phyloP scores from a whole-genome alignment of 1,284 basidiomycete genomes.

The Leccinum subrobustum region DNA sequence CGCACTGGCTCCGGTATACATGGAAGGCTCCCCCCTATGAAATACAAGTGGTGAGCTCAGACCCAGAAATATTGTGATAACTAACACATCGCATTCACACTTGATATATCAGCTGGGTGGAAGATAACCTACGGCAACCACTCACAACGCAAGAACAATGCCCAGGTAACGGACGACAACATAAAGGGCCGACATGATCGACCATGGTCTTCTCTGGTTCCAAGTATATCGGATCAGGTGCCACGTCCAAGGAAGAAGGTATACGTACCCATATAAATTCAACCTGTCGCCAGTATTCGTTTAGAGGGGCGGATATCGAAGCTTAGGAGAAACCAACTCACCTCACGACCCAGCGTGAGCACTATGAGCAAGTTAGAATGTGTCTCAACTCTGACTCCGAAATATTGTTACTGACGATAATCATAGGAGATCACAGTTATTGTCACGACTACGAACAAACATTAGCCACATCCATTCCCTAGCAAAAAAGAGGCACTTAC shows the following conservation, averaged over 20 bases:
- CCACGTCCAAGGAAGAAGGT: background rate
- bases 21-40: background rate
- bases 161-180: conserved; percentile 7
- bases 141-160: conserved; percentile 7
- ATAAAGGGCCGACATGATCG: conserved; percentile 8
- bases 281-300: background rate
- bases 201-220: conserved; percentile 5
- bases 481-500: background rate
- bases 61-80: background rate
- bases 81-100: conserved; percentile 2
- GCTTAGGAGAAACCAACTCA: background rate
- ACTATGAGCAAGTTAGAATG: background rate
- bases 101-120: background rate
- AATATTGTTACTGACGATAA: conserved; percentile 2
- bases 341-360: conserved; percentile 5
- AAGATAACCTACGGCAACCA: background rate
- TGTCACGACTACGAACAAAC: background rate
- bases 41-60: background rate
- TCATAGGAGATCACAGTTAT: conserved; percentile 4
- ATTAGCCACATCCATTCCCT: background rate
- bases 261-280: conserved; percentile 8
- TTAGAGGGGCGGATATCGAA: background rate
- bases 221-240: background rate
- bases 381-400: background rate
- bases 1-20: conserved; percentile 3